Conservation (phyloP, 495 filamentous ascomycete genomes). For the Hyaloscypha bicolor region DNA sequence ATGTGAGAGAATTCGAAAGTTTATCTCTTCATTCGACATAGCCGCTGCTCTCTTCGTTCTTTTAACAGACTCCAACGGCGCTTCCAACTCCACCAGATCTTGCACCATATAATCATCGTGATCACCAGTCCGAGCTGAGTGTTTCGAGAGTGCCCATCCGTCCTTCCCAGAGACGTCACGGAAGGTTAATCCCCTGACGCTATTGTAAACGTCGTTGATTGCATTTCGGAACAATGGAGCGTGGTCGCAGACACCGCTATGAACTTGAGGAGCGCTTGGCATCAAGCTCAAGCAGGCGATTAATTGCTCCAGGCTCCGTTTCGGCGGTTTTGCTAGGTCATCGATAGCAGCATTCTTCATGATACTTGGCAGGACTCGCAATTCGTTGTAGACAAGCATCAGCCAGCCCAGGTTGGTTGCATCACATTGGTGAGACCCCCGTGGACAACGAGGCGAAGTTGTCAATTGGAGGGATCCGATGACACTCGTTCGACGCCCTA, state of each 20-base stretch:
- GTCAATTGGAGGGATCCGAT: constrained; percentile 28
- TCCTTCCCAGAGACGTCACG: constrained; percentile 37
- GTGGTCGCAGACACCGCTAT: constrained; percentile 43
- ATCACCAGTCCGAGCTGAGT: constrained; percentile 22
- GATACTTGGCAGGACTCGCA: constrained; percentile 34
- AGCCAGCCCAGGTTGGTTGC: constrained; percentile 46
- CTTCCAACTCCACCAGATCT: constrained; percentile 23
- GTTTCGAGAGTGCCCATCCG: constrained; percentile 39
- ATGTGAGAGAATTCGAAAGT: constrained; percentile 32
- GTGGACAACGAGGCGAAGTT: constrained; percentile 37
- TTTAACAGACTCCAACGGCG: constrained; percentile 7
- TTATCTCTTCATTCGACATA: constrained; percentile 30
- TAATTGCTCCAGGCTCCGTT: constrained; percentile 37
- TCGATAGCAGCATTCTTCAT: constrained; percentile 29
- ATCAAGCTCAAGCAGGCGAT: constrained; percentile 37
- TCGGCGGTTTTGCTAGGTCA: constrained; percentile 11
- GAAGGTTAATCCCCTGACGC: constrained; percentile 39
- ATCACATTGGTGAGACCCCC: constrained; percentile 41
- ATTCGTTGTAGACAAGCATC: constrained; percentile 42
- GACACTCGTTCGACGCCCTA: constrained; percentile 15
- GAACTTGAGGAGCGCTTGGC: constrained; percentile 38
- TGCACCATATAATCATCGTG: constrained; percentile 6
- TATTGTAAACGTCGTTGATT: constrained; percentile 44
- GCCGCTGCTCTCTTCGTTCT: constrained; percentile 4
- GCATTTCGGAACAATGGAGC: constrained; percentile 41